Conservation (phyloP, 2,329 filamentous ascomycete genomes). For the Westerdykella aurantiaca region DNA sequence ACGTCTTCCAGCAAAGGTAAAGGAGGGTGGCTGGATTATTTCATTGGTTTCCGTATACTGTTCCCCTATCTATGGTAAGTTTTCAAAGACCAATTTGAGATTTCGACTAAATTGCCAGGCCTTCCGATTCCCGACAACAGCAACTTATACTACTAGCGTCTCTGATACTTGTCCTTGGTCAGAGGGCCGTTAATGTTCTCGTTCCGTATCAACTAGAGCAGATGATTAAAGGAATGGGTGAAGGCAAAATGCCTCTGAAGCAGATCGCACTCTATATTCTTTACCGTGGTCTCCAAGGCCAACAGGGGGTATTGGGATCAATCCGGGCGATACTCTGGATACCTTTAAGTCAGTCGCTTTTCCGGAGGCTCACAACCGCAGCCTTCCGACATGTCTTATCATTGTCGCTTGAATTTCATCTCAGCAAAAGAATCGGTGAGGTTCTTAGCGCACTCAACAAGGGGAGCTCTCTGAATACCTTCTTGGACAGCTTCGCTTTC, state of each 20-base stretch:
- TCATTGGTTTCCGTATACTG: conserved; percentile 42
- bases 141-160: conserved; percentile 42
- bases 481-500: conserved; percentile 55
- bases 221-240: conserved; percentile 39
- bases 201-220: conserved; percentile 42
- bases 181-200: conserved; percentile 43
- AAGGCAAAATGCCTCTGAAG: conserved; percentile 41
- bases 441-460: conserved; percentile 48
- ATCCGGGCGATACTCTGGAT: conserved; percentile 46
- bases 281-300: conserved; percentile 44
- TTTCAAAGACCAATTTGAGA: background rate
- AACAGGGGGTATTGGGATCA: conserved; percentile 43
- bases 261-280: conserved; percentile 43
- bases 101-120: conserved; percentile 29
- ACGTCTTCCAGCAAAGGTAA: background rate
- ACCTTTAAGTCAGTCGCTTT: conserved; percentile 43
- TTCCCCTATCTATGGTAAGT: conserved; percentile 45
- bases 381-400: conserved; percentile 47
- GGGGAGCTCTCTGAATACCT: conserved; percentile 46
- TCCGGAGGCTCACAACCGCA: conserved; percentile 40
- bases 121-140: conserved; percentile 39
- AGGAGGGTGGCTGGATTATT: conserved; percentile 44
- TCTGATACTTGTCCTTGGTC: conserved; percentile 38
- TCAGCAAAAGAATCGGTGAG: conserved; percentile 49
- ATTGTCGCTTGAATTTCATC: conserved; percentile 48